These are phyloP conservation scores for Diaporthe citri DNA, from an alignment of 2,329 filamentous ascomycete species.

Conservation along the genomic window DNA sequence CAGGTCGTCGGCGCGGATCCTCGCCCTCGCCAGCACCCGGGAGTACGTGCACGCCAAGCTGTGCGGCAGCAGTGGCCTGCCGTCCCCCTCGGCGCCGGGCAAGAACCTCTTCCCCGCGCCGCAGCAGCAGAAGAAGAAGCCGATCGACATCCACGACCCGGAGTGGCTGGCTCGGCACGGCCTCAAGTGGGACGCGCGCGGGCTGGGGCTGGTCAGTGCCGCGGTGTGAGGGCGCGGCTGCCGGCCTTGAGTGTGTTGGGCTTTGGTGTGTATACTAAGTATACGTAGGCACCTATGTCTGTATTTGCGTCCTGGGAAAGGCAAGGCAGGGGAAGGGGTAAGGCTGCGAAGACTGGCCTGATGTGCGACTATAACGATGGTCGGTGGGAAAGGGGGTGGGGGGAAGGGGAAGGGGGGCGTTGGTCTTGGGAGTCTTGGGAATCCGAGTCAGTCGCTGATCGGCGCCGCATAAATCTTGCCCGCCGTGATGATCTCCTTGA, in stretches of 20 bases:
- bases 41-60: conserved; percentile 18
- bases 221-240: conserved; percentile 2
- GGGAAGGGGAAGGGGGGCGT: neutral
- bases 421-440: neutral
- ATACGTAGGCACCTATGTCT: neutral
- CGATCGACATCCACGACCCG: conserved; percentile 34
- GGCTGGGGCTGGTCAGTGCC: conserved; percentile 28
- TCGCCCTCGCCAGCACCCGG: conserved; percentile 4
- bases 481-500: neutral
- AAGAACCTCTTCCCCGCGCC: conserved; percentile 31
- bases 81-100: conserved; percentile 18
- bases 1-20: conserved; percentile 10
- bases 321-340: neutral
- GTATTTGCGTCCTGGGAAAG: neutral
- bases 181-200: conserved; percentile 33
- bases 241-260: neutral
- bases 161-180: conserved; percentile 36
- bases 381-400: neutral
- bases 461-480: neutral
- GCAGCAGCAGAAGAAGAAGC: neutral
- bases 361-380: conserved; percentile 15
- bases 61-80: neutral
- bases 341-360: conserved; percentile 1
- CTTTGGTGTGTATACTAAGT: neutral
- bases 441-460: conserved; percentile 20